A percentile compares a stretch with the other conserved stretches of the same genome.
These are phyloP conservation scores for Talaromyces proteolyticus DNA, from an alignment of 495 filamentous ascomycete species.

Conservation along the genomic window DNA sequence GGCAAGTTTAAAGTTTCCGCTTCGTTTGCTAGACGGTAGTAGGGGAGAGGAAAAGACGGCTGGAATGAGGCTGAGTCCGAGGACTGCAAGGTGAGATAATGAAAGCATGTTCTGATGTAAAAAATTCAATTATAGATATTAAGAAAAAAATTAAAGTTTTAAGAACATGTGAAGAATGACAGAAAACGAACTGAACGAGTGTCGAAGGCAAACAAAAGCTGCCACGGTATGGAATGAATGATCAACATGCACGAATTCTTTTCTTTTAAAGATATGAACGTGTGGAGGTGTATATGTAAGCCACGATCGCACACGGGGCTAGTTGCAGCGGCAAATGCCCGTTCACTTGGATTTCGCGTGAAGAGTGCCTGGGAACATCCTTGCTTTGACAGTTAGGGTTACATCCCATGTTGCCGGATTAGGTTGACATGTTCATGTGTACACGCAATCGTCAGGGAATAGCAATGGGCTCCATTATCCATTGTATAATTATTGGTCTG, in stretches of 20 bases:
- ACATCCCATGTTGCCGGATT: not conserved
- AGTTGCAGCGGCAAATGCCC: not conserved
- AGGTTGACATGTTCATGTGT: not conserved
- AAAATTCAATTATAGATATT: no score
- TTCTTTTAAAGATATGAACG: not conserved
- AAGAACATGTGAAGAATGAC: not conserved
- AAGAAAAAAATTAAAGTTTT: not conserved
- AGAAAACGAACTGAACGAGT: not conserved
- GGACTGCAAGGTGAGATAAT: not conserved
- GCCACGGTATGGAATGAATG: not conserved
- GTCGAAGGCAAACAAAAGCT: not conserved
- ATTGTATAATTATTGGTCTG: no score
- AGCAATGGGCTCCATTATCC: no score
- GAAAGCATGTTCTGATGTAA: not conserved
- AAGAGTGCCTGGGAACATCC: not conserved
- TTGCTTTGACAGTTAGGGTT: not conserved
- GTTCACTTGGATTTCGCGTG: not conserved
- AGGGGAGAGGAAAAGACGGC: not conserved
- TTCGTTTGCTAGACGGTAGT: conserved; percentile 10
- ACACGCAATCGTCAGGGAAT: no score
- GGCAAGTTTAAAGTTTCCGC: conserved; percentile 19
- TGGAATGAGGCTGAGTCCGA: not conserved
- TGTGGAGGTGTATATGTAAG: not conserved
- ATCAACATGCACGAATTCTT: not conserved
- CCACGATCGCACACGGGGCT: not conserved